Evolutionary conservation across 2,329 filamentous ascomycete species (phyloP), one percentile per base, ranked within the genome.

Genomic region (Pyrenochaeta sp.): DNA sequence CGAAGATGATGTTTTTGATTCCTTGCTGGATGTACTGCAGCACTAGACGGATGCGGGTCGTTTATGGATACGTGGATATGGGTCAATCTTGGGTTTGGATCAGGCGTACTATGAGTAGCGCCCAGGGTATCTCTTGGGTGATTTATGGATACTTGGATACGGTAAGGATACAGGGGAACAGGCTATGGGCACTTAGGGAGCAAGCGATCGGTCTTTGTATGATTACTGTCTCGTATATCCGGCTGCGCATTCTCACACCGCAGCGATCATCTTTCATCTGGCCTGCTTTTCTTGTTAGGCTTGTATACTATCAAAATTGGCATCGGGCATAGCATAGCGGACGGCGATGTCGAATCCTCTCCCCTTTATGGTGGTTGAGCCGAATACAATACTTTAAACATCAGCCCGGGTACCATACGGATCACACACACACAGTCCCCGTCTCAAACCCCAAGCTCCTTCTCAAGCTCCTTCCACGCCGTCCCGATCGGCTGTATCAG

Each of bases 401-500:
- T 40, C 13, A 40, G 37, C 37, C 37, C 7, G 37, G 6, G 37
- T 40, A 13, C 37, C 37, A 40, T 22, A 6, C 6, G 13, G 13
- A 40, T 40, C 37, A 19, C 19, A 19, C 19, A 19, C 19, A 19
- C 19, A 19, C 37, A 5, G 5, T 22, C 15, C 22, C n/a, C 39
- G 45, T n/a, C 19, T 54, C 25, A 62, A 46, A 68, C 58, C 19
- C 64, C 64, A 22, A 67, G 47, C 6, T 25, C 44, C 28, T 46
- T 42, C 48, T 68, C 65, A 53, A 50, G 64, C 15, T 47, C 50
- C 40, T 25, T 56, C 62, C 61, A 64, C 5, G 27, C 46, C 1
- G 8, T 43, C 15, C 65, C 61, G 30, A 81, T 73, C 6, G 79
- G 79, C 63, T 81, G 79, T n/a, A 81, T 72, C 30, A 81, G 52